Percentiles rank a stretch among this genome's conserved stretches.
phyloP scores from a whole-genome alignment of 164 flowering plant species.

The Berberis vulgaris region DNA sequence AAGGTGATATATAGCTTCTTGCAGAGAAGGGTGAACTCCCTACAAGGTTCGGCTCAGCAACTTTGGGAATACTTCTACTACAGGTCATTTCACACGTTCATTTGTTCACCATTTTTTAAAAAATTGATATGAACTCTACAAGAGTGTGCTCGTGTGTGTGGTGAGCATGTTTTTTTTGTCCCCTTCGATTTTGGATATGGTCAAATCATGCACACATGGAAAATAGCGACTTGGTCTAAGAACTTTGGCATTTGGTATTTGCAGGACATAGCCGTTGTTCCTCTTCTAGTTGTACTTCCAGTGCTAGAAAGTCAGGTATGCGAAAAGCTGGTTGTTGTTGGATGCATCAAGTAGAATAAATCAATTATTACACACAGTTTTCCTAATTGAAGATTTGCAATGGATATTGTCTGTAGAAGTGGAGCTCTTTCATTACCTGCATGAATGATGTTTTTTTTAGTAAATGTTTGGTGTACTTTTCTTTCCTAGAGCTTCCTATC shows the following conservation, averaged over 20 bases:
- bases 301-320: conserved; percentile 94
- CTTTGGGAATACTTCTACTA: conserved; percentile 91
- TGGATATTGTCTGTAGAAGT: no score
- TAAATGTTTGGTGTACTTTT: no score
- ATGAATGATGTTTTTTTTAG: no score
- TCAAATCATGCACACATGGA: conserved; percentile 9
- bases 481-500: no score
- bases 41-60: conserved; percentile 96
- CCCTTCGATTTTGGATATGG: conserved; percentile 20
- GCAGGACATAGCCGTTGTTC: conserved; percentile 99
- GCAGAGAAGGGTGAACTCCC: conserved; percentile 99
- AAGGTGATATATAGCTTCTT: conserved; percentile 66
- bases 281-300: conserved; percentile 93
- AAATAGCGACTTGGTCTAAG: conserved; percentile 16
- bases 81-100: conserved; percentile 46
- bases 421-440: no score
- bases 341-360: not conserved
- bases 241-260: conserved; percentile 26
- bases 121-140: not conserved
- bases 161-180: conserved; percentile 7
- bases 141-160: conserved; percentile 4
- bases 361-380: not conserved
- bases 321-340: conserved; percentile 3
- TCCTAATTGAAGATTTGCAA: not conserved
- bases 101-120: not conserved